Evolutionary conservation across 805 yeast genomes (phyloP), one percentile per base, ranked within the genome.

Genomic region (Candida maris): DNA sequence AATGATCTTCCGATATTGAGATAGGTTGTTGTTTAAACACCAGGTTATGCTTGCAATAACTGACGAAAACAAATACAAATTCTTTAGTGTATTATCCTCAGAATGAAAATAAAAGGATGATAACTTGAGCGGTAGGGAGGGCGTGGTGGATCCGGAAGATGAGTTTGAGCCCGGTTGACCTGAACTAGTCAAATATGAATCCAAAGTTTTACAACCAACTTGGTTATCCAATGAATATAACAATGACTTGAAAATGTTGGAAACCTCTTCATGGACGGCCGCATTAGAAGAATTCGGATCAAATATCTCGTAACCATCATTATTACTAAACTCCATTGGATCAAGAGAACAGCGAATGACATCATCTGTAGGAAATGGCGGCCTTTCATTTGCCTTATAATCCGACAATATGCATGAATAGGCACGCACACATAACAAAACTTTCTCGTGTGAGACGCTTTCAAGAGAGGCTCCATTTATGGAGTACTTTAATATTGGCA

Each of bases 11-110:
- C 82, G 71, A 50, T 80, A 79, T 8, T 78, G 73, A 2, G 80
- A 67, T 65, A 71, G 25, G 60, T 56, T 32, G 35, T 39, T 45
- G 69, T 58, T 28, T 63, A 67, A 59, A 48, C 84, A 74, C 77
- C 89, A 83, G 0, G 97, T 93, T 29, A 83, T 65, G 2, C 83
- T 69, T 20, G 85, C 85, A 1, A 88, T 67, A 14, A 85, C 65
- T 2, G 79, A 73, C 1, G 88, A 78, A 52, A 88, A 79, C 12
- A 87, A 59, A 28, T 83, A 86, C 19, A 71, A 54, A 39, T 75
- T 75, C 23, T 54, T 56, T 3, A 41, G 31, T 5, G 45, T 39
- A 24, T 49, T 51, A 49, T 55, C 54, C 56, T 64, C 58, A 45
- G 62, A 23, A 38, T 60, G 64, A 63, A 61, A 41, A 24, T 52